A percentile compares a stretch with the other conserved stretches of the same genome.
These are phyloP conservation scores for Borovskyia barvae DNA, from an alignment of 208 protist species.

Conservation along the genomic window DNA sequence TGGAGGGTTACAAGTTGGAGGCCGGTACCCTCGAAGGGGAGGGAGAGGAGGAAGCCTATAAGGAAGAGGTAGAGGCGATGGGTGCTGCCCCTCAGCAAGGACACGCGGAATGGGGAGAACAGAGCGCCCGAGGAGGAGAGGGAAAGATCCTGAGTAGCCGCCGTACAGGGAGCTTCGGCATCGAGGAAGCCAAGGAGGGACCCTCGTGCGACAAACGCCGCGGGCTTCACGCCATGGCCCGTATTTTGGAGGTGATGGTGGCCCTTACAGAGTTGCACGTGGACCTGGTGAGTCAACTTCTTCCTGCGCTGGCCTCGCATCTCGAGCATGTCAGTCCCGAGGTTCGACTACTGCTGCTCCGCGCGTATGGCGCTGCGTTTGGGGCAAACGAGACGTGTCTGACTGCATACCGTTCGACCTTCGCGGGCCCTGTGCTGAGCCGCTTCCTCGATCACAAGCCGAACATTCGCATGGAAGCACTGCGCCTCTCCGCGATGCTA, in stretches of 20 bases:
- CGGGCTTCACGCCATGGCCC: conserved; percentile 25
- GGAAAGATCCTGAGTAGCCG: background rate
- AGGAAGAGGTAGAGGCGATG: too few species aligned
- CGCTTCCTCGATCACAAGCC: conserved; percentile 48
- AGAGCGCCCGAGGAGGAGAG: background rate
- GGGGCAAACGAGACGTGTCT: conserved; percentile 34
- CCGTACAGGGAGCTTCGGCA: background rate
- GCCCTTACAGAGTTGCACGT: conserved; percentile 48
- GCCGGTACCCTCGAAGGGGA: background rate
- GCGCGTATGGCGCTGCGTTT: conserved; percentile 45
- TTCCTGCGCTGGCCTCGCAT: conserved; percentile 33
- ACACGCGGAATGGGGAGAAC: background rate
- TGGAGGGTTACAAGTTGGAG: background rate
- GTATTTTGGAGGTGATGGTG: conserved; percentile 44
- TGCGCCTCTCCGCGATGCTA: conserved; percentile 23
- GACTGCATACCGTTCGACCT: conserved; percentile 28
- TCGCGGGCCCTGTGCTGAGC: conserved; percentile 21
- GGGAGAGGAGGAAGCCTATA: background rate
- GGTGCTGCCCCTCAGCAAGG: too few species aligned
- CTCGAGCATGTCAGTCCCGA: conserved; percentile 46
- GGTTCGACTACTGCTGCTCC: conserved; percentile 53
- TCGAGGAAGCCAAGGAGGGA: background rate
- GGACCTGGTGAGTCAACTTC: conserved; percentile 36
- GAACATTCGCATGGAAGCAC: conserved; percentile 50
- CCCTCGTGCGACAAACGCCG: background rate